phyloP scores from a whole-genome alignment of 2,329 filamentous ascomycete species.

The Trichoderma sp. region DNA sequence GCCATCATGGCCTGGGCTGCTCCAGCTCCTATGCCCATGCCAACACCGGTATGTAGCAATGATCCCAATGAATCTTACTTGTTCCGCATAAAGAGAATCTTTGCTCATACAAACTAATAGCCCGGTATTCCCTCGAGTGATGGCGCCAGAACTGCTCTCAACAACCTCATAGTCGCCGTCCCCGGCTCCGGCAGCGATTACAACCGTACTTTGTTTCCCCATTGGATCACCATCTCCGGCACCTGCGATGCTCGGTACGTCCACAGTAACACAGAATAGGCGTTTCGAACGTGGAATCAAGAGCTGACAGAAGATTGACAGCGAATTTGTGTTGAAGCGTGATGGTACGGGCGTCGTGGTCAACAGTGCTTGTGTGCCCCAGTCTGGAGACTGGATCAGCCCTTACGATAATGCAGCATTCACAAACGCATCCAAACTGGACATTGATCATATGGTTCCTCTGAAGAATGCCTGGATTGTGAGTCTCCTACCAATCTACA shows the following conservation, averaged over 20 bases:
- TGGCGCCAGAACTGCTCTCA: slow-evolving; percentile 59
- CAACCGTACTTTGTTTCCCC: slow-evolving; percentile 67
- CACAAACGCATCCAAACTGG: slow-evolving; percentile 68
- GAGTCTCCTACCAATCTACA: slow-evolving; percentile 31
- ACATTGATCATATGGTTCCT: slow-evolving; percentile 84
- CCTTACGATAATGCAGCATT: slow-evolving; percentile 75
- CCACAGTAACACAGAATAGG: accelerated
- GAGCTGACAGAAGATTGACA: slow-evolving; percentile 27
- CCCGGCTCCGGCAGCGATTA: slow-evolving; percentile 60
- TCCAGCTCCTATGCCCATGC: slow-evolving; percentile 32
- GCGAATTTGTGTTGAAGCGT: slow-evolving; percentile 70
- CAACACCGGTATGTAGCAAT: slow-evolving; percentile 32
- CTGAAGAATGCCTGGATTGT: slow-evolving; percentile 79
- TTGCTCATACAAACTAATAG: slow-evolving; percentile 31
- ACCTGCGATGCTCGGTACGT: slow-evolving; percentile 66
- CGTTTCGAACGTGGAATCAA: not conserved
- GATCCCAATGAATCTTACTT: not conserved
- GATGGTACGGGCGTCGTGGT: slow-evolving; percentile 67
- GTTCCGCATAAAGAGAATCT: not conserved
- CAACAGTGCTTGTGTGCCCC: slow-evolving; percentile 61
- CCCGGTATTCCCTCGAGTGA: slow-evolving; percentile 64
- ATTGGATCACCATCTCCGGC: slow-evolving; percentile 67
- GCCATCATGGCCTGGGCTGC: slow-evolving; percentile 35
- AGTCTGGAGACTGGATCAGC: slow-evolving; percentile 67
- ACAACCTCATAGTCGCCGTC: slow-evolving; percentile 57